Conservation (phyloP, 2,329 filamentous ascomycete genomes). For the Coniella vitis region DNA sequence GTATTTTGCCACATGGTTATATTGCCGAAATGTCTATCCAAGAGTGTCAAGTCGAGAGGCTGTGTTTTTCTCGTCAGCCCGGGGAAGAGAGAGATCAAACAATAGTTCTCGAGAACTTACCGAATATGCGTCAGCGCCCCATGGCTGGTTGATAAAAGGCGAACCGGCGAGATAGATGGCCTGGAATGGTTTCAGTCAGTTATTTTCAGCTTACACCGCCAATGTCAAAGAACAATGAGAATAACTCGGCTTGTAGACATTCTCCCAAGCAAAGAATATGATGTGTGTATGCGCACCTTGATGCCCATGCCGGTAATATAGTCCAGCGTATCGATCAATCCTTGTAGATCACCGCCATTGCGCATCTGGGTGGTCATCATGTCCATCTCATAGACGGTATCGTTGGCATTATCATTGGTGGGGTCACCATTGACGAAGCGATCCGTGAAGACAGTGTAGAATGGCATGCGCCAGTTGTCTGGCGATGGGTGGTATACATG, state of each 20-base stretch:
- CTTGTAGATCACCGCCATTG: slow-evolving; percentile 54
- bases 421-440: slow-evolving; percentile 60
- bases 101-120: slow-evolving; percentile 25
- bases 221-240: no score
- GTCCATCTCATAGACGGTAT: slow-evolving; percentile 55
- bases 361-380: slow-evolving; percentile 54
- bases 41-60: slow-evolving; percentile 53
- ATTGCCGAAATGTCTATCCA: slow-evolving; percentile 56
- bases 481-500: slow-evolving; percentile 48
- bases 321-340: slow-evolving; percentile 53
- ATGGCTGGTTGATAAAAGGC: slow-evolving; percentile 57
- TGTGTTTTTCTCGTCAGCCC: slow-evolving; percentile 12
- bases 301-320: slow-evolving; percentile 60
- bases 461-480: slow-evolving; percentile 57
- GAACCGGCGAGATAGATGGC: slow-evolving; percentile 58
- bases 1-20: slow-evolving; percentile 51
- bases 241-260: no score
- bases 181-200: slow-evolving; percentile 13
- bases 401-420: slow-evolving; percentile 56
- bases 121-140: slow-evolving; percentile 54
- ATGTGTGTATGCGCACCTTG: slow-evolving; percentile 28
- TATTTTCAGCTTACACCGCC: no score
- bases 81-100: not conserved
- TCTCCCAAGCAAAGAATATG: not conserved
- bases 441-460: slow-evolving; percentile 59